A percentile compares a stretch with the other conserved stretches of the same genome.
Evolutionary conservation across 345 rosid genomes (phyloP).

Genomic region (Schrenkiella parvula): DNA sequence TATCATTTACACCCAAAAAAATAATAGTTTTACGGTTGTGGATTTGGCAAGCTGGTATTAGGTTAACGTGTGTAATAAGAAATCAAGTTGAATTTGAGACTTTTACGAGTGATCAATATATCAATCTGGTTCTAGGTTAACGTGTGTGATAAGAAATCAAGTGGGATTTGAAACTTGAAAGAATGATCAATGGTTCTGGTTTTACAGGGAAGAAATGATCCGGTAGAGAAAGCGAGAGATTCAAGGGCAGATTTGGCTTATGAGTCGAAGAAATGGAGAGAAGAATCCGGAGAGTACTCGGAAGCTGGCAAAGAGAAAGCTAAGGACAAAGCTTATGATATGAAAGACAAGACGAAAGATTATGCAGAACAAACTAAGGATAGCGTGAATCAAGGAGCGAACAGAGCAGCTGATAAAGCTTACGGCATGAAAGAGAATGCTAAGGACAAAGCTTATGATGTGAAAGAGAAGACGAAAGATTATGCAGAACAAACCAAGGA

Average conservation of each 20-base stretch:
- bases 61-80: background rate
- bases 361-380: conserved; percentile 4
- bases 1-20: too few species aligned
- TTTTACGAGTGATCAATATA: background rate
- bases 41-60: background rate
- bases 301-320: conserved; percentile 22
- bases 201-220: conserved; percentile 27
- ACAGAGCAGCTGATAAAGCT: conserved; percentile 21
- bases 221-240: conserved; percentile 30
- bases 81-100: background rate
- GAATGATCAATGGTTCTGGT: background rate
- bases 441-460: conserved; percentile 11
- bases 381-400: conserved; percentile 14
- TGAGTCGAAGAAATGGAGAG: conserved; percentile 35
- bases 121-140: background rate
- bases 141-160: background rate
- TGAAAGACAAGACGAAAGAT: background rate
- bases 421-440: conserved; percentile 3
- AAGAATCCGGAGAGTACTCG: conserved; percentile 24
- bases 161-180: background rate
- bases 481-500: background rate
- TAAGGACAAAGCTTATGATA: background rate
- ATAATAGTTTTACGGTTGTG: too few species aligned
- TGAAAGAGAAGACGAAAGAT: background rate
- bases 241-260: conserved; percentile 34